These are phyloP conservation scores for Lepidium aucheri DNA, from an alignment of 345 rosid species.

Conservation along the genomic window DNA sequence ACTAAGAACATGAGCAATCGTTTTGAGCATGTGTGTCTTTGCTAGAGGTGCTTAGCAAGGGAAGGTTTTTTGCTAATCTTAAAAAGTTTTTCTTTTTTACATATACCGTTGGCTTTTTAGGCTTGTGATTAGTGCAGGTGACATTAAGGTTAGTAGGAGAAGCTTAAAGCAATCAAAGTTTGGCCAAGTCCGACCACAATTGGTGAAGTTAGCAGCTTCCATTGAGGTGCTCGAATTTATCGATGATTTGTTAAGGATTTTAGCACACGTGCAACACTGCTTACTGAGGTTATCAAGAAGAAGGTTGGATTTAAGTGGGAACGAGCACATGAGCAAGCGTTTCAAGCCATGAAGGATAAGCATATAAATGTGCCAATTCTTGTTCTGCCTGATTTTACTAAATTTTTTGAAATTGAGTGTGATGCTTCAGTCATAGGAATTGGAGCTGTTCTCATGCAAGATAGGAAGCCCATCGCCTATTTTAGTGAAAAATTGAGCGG, in stretches of 20 bases:
- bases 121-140: too few species aligned
- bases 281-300: background rate
- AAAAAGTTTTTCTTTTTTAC: too few species aligned
- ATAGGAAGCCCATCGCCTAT: background rate
- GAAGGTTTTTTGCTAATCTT: too few species aligned
- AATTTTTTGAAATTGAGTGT: background rate
- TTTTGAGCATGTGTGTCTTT: too few species aligned
- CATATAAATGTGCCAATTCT: background rate
- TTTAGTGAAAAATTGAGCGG: background rate
- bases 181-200: background rate
- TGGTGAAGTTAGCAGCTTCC: background rate
- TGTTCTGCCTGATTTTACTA: background rate
- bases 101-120: too few species aligned
- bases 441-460: background rate
- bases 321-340: background rate
- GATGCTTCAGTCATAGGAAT: background rate
- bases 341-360: background rate
- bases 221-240: background rate
- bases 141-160: background rate
- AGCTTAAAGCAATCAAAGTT: background rate
- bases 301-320: background rate
- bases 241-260: background rate
- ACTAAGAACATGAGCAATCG: too few species aligned
- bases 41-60: too few species aligned
- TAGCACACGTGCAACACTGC: background rate